Percentiles rank a stretch among this genome's conserved stretches.
Evolutionary conservation across 2,329 filamentous ascomycete species (phyloP).

Genomic region (Fusarium zealandicum): DNA sequence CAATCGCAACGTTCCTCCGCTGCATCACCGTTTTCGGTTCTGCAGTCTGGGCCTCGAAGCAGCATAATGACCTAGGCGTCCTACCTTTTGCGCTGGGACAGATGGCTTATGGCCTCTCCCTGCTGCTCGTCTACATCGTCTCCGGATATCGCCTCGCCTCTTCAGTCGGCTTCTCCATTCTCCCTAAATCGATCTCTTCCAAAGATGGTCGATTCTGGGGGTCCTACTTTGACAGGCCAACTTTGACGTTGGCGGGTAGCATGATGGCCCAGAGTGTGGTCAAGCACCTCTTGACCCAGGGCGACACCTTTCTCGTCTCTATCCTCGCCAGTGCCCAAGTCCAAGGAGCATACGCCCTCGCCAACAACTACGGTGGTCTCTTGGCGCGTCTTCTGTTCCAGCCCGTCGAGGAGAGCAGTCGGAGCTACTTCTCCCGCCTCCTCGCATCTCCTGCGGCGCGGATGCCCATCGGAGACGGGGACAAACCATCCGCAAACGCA

Average conservation of each 20-base stretch:
- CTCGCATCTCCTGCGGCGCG: conserved; percentile 54
- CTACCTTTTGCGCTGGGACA: conserved; percentile 91
- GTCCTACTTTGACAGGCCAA: conserved; percentile 71
- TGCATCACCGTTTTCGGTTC: conserved; percentile 77
- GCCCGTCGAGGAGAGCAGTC: conserved; percentile 91
- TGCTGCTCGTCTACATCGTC: conserved; percentile 74
- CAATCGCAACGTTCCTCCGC: conserved; percentile 78
- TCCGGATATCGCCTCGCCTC: conserved; percentile 65
- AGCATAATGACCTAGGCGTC: conserved; percentile 68
- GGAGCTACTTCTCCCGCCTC: conserved; percentile 86
- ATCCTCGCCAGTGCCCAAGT: conserved; percentile 77
- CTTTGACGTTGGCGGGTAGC: conserved; percentile 77
- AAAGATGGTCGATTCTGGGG: conserved; percentile 54
- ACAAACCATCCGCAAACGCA: conserved; percentile 29
- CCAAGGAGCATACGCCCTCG: conserved; percentile 91
- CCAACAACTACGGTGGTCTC: conserved; percentile 92
- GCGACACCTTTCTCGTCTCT: conserved; percentile 88
- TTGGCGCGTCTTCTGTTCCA: conserved; percentile 90
- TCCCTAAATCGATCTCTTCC: conserved; percentile 53
- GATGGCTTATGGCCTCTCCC: conserved; percentile 72
- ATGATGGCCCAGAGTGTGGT: conserved; percentile 87
- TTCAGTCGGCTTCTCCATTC: conserved; percentile 71
- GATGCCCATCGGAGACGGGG: conserved; percentile 18
- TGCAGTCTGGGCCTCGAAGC: conserved; percentile 67
- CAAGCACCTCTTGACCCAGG: conserved; percentile 94